phyloP scores from a whole-genome alignment of 768 basidiomycete species.

The Amanita exitialis region DNA sequence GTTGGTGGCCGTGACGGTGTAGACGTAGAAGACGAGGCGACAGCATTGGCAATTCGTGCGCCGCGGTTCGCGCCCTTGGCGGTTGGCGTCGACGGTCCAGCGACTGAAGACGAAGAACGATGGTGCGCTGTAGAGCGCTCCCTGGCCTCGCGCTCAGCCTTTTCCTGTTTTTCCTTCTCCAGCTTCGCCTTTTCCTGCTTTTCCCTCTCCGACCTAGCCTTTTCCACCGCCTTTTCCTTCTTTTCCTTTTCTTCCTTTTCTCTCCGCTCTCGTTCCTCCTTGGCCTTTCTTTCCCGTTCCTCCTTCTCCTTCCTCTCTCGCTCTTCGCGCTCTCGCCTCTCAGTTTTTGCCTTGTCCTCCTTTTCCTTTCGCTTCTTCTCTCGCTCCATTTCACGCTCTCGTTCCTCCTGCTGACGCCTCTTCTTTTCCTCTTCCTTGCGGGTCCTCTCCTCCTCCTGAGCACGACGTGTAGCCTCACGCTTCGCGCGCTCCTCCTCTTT shows the following conservation, averaged over 20 bases:
- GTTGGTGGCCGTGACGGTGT: conserved; percentile 26
- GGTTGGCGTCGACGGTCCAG: conserved; percentile 13
- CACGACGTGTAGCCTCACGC: conserved; percentile 68
- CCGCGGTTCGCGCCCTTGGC: conserved; percentile 32
- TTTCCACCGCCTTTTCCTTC: conserved; percentile 33
- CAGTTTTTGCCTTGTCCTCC: conserved; percentile 62
- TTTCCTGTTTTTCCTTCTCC: conserved; percentile 20
- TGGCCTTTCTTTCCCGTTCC: conserved; percentile 54
- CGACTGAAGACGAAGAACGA: conserved; percentile 30
- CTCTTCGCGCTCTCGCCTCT: conserved; percentile 64
- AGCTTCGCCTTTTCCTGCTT: conserved; percentile 21
- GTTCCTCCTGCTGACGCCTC: conserved; percentile 68
- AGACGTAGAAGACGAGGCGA: conserved; percentile 32
- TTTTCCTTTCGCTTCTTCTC: conserved; percentile 67
- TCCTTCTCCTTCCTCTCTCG: conserved; percentile 61
- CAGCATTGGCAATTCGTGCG: conserved; percentile 24
- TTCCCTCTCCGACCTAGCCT: conserved; percentile 22
- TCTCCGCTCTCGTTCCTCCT: conserved; percentile 42
- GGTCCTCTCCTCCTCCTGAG: conserved; percentile 72
- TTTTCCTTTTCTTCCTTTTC: conserved; percentile 33
- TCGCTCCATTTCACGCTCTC: conserved; percentile 68
- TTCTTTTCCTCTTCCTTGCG: conserved; percentile 79
- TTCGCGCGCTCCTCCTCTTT: conserved; percentile 80
- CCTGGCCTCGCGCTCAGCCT: conserved; percentile 18
- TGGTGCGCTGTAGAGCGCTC: conserved; percentile 28